Evolutionary conservation across 2,329 filamentous ascomycete genomes (phyloP), one percentile per base, ranked within the genome.

Genomic region (Neoarthrinium moseri): DNA sequence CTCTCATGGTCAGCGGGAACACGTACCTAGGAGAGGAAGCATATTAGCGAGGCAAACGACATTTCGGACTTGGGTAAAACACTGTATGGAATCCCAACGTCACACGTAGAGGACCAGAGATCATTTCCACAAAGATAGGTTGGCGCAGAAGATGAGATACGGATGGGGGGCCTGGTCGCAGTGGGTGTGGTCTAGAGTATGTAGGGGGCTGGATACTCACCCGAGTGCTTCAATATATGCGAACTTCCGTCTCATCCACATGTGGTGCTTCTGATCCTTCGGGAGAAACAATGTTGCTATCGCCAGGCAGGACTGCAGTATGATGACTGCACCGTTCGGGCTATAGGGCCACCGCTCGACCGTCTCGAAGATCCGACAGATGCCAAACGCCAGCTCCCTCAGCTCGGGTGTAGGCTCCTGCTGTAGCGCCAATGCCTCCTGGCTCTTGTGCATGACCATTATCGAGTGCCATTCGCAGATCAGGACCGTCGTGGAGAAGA

Each of bases 261-360:
- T 83, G 8, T 81, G 80, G 60, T 95, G 83, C 52, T 75, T 81
- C 21, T 72, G 61, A 50, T 95, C 87, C 51, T 82, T 83, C 0
- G 87, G 89, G n/a, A 96, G 68, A 59, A 94, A 94, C 42, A 96
- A 71, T 10, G 81, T 78, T 2, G 87, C 83, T 47, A 96, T 85
- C 1, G 84, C 86, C 27, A 97, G 70, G 55, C 81, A 83, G 11
- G 89, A 83, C 60, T 95, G 90, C 33, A 87, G 80, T 33, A 85
- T 78, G 22, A 95, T 71, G 12, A 92, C 68, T 11, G 81, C 80
- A 1, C 90, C 90, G 21, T 80, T 80, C 0, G 87, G 87, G 17
- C 81, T 82, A 1, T 78, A 72, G 0, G 87, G 84, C 74, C 84
- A 94, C 47, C 77, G 77, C 53, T 88, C 80, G 29, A 96, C 78